Evolutionary conservation across 352 stramenopile species (phyloP), one percentile per base, ranked within the genome.

Genomic region (Blastocystis sp.): DNA sequence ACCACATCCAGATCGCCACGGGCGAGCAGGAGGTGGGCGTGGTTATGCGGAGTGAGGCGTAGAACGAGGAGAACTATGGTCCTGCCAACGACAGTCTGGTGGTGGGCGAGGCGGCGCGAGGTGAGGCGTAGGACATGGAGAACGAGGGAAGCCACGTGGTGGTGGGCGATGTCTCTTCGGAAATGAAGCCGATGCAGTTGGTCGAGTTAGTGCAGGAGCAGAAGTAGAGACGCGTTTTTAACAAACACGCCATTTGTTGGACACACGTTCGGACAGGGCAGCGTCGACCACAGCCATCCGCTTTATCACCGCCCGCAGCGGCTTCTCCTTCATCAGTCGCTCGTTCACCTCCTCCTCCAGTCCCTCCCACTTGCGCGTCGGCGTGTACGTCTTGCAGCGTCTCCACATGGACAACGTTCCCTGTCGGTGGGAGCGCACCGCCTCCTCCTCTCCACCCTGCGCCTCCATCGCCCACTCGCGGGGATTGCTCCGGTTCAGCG

Each of bases 1-100:
- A 69, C 14, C 78, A 76, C 60, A 76, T 88, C 2, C 59, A 88
- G 48, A 76, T 88, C n/a, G 19, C 78, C 17, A 88, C 78, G 10
- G 41, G 9, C 17, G 77, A 87, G 11, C 62, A 87, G 38, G 11
- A 28, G 17, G 74, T 56, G 19, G 38, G 52, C 19, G 71, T 41
- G 59, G 45, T 5, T 19, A 23, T 64, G n/a, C 7, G 5, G 23
- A 19, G 23, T 59, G 40, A 62, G 1, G 62, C 52, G 56, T 65
- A 74, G 64, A 74, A 4, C 3, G 23, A n/a, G 2, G 64, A 74
- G 14, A 19, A 23, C 9, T 74, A 53, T 56, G 48, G 48, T 14
- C 5, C 14, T 17, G 17, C 64, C 34, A n/a, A 40, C 34, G 5
- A 74, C 10, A 53, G 34, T 74, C 64, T 74, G 34, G 64, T 74